These are phyloP conservation scores for Claviceps sorghi DNA, from an alignment of 2,329 filamentous ascomycete species.

Conservation along the genomic window DNA sequence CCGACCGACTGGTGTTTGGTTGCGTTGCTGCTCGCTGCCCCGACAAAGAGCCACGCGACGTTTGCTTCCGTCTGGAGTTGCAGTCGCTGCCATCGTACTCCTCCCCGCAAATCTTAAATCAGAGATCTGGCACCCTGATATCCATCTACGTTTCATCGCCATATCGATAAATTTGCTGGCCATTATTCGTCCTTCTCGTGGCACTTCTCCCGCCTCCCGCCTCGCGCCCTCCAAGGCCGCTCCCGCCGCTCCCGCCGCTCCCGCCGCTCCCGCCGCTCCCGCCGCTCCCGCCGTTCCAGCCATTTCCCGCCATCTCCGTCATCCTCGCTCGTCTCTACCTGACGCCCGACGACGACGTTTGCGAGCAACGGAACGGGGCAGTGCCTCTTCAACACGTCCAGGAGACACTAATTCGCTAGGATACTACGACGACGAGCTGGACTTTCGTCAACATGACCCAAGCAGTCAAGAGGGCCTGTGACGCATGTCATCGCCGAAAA, in stretches of 20 bases:
- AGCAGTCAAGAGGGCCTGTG: conserved; percentile 49
- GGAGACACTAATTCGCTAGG: neutral
- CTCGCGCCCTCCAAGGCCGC: neutral
- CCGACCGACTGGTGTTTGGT: conserved; percentile 9
- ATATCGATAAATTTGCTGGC: neutral
- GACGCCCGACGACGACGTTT: neutral
- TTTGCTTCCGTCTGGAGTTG: conserved; percentile 4
- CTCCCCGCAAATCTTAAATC: conserved; percentile 16
- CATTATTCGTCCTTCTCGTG: neutral
- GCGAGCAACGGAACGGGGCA: neutral
- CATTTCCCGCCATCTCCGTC: neutral
- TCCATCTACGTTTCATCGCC: conserved; percentile 5
- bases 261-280: neutral
- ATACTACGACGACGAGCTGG: neutral
- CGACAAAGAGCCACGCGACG: conserved; percentile 6
- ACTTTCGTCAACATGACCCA: conserved; percentile 26
- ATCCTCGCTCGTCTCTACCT: neutral
- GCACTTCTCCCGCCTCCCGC: neutral
- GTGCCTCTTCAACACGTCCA: neutral
- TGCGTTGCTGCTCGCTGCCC: conserved; percentile 1
- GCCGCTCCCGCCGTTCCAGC: neutral
- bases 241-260: neutral
- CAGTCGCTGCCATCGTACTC: conserved; percentile 1
- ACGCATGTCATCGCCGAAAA: conserved; percentile 60
- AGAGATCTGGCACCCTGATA: conserved; percentile 3